These are phyloP conservation scores for Eucalyptus erythrocorys DNA, from an alignment of 345 rosid species.

Conservation along the genomic window DNA sequence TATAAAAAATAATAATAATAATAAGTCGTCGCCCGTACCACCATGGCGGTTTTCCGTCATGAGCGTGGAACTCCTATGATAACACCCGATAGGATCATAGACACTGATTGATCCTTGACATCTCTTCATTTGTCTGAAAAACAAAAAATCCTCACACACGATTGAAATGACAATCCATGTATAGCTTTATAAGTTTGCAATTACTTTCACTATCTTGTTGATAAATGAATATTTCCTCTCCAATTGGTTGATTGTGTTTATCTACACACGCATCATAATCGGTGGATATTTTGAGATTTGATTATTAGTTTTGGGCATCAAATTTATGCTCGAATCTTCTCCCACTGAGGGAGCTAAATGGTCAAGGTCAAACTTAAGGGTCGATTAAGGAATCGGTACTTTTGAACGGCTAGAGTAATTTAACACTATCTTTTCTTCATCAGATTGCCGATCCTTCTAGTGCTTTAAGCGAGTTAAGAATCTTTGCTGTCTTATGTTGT, in stretches of 20 bases:
- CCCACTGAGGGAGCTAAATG: neutral
- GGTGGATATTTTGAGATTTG: neutral
- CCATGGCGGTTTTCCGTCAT: rapidly evolving
- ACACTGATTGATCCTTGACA: neutral
- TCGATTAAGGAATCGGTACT: neutral
- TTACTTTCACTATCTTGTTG: neutral
- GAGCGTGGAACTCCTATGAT: neutral
- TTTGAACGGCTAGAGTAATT: neutral
- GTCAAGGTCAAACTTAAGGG: neutral
- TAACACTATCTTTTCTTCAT: neutral
- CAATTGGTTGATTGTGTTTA: neutral
- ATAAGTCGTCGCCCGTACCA: neutral
- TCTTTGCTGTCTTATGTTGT: neutral
- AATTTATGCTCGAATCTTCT: neutral
- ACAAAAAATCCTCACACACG: neutral
- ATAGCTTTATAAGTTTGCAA: neutral
- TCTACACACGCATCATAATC: neutral
- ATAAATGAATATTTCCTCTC: neutral
- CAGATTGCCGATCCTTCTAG: neutral
- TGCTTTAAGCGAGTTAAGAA: neutral
- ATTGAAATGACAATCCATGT: neutral
- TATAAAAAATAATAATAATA: neutral
- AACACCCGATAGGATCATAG: neutral
- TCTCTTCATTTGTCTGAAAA: neutral
- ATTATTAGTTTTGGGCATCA: neutral